Percentiles rank a stretch among this genome's conserved stretches.
These are phyloP conservation scores for Boeremia exigua DNA, from an alignment of 2,329 filamentous ascomycete species.

Conservation along the genomic window DNA sequence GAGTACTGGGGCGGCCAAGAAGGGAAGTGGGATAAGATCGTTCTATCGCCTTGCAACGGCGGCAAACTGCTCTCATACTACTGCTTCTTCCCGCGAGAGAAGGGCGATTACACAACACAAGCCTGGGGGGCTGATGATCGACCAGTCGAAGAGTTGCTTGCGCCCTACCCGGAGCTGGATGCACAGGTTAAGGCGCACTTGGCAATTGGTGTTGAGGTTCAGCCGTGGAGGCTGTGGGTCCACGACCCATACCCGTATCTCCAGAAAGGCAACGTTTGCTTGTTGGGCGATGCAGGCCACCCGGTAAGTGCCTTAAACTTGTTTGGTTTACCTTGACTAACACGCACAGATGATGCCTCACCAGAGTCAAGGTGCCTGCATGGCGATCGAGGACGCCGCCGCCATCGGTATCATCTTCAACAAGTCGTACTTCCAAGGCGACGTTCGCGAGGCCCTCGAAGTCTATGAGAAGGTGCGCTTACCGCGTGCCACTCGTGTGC, in stretches of 20 bases:
- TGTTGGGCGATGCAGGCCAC: conserved; percentile 71
- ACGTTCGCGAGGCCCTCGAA: conserved; percentile 40
- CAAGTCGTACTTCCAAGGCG: conserved; percentile 50
- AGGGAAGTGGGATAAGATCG: conserved; percentile 70
- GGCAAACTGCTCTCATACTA: conserved; percentile 72
- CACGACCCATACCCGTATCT: conserved; percentile 68
- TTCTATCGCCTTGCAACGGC: conserved; percentile 71
- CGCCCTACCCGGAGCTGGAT: conserved; percentile 67
- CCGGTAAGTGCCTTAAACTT: conserved; percentile 53
- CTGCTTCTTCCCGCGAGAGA: conserved; percentile 69
- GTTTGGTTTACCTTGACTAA: neutral
- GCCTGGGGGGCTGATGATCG: conserved; percentile 62
- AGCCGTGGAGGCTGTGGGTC: conserved; percentile 70
- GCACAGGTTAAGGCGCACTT: conserved; percentile 63
- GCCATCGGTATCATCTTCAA: conserved; percentile 68
- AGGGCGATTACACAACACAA: conserved; percentile 67
- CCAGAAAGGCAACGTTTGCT: conserved; percentile 58
- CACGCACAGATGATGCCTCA: conserved; percentile 68
- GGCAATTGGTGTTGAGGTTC: conserved; percentile 66
- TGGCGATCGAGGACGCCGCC: conserved; percentile 71
- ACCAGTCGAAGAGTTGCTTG: conserved; percentile 65
- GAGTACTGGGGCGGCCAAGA: conserved; percentile 75
- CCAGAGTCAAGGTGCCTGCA: conserved; percentile 72
- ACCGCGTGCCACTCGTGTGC: conserved; percentile 48
- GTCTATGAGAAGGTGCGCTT: conserved; percentile 47